Evolutionary conservation across 2,329 filamentous ascomycete species (phyloP), one percentile per base, ranked within the genome.

Genomic region (Pseudomassariella vexata): DNA sequence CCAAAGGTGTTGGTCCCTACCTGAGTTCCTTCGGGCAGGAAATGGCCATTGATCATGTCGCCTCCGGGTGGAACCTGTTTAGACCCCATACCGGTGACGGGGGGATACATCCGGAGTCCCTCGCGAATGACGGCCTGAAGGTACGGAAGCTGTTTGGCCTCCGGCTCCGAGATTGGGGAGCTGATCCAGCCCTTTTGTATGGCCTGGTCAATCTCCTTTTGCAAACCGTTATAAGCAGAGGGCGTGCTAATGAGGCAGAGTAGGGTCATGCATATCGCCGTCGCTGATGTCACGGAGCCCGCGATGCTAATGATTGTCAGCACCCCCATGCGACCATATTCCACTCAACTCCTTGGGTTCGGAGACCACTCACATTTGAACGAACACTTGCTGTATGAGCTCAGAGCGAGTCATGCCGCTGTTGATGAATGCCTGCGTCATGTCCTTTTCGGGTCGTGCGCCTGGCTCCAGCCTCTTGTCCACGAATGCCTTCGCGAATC

Each of bases 111-210:
- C 3, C 62, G 52, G 10, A 63, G 46, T 1, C 57, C 60, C 42
- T 65, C 63, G 26, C 56, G 59, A 25, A 65, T 57, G 7, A 60
- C 57, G 4, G 62, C 60, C 30, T 58, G 50, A 1, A 65, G 42
- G 32, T 57, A 63, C 0, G 55, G 55, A 21, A 60, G 40, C 22
- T 37, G 38, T 30, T 41, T 48, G 2, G 54, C 45, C 32, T 56
- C 48, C 3, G 40, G 28, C 12, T 55, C 48, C 9, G 41, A 37
- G 24, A 50, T 39, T 5, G 49, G 48, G n/a, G 58, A 58, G 3
- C 48, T 50, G 16, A 49, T 19, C 8, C 24, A 34, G 16, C 37
- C 44, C 7, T 25, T 20, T 3, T 32, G 29, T 16, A 40, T 17
- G 2, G 40, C 39, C 6, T 19, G 24, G 20, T 46, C 40, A 15